Evolutionary conservation across 768 basidiomycete genomes (phyloP).

Genomic region (Lactifluus subvellereus): DNA sequence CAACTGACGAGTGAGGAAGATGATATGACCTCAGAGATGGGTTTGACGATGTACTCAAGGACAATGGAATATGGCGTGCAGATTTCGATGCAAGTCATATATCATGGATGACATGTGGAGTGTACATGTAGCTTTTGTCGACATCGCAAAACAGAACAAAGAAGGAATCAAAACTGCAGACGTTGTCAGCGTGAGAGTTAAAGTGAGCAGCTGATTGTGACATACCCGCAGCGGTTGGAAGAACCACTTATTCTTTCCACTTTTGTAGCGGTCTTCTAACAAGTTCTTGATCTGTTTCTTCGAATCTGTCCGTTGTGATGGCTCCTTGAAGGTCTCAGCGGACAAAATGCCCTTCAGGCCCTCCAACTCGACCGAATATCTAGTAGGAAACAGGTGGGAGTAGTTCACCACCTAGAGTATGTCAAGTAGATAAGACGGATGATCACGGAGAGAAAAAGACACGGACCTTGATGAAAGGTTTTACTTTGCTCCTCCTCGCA

Average conservation of each 20-base stretch:
- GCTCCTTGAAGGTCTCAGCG: constrained; percentile 95
- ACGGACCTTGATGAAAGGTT: constrained; percentile 98
- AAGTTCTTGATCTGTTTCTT: constrained; percentile 97
- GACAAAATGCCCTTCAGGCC: constrained; percentile 82
- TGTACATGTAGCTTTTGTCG: constrained; percentile 38
- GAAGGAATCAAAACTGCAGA: constrained; percentile 34
- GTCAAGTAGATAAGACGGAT: not conserved
- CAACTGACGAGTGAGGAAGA: not conserved
- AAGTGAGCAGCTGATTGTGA: constrained; percentile 24
- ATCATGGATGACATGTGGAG: constrained; percentile 31
- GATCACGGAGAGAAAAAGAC: not conserved
- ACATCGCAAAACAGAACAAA: constrained; percentile 17
- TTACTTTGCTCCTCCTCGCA: constrained; percentile 89
- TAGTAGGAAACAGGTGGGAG: constrained; percentile 98
- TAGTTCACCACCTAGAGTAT: constrained; percentile 83
- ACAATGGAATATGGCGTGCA: not conserved
- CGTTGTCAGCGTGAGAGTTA: not conserved
- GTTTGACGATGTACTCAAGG: not conserved
- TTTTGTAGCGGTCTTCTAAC: constrained; percentile 89
- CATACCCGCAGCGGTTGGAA: constrained; percentile 77
- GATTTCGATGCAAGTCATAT: constrained; percentile 25
- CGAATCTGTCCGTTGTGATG: constrained; percentile 86
- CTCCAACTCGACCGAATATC: constrained; percentile 96
- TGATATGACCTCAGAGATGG: not conserved
- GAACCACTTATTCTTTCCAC: constrained; percentile 98